Conservation (phyloP, 2,329 filamentous ascomycete genomes). For the Blumeriella jaapii region DNA sequence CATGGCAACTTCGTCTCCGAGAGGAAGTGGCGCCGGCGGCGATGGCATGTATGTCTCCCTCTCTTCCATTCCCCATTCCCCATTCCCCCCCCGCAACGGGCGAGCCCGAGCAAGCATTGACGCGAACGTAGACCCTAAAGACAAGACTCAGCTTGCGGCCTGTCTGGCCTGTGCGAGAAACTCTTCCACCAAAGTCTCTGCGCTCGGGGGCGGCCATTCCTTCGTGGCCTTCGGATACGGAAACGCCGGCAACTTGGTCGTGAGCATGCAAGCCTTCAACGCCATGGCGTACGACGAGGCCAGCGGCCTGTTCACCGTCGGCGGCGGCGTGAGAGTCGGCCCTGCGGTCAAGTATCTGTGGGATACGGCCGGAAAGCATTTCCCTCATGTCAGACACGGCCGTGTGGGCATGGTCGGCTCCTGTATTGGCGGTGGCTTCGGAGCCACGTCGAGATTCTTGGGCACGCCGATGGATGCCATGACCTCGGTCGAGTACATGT, state of each 20-base stretch:
- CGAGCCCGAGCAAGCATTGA: no score
- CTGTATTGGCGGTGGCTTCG: conserved; percentile 11
- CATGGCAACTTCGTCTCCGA: conserved; percentile 10
- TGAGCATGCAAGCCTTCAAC: conserved; percentile 10
- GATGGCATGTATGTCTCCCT: no score
- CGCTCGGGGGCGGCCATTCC: conserved; percentile 9
- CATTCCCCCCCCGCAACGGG: no score
- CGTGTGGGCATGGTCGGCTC: conserved; percentile 8
- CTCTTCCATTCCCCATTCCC: no score
- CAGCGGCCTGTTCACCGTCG: conserved; percentile 7
- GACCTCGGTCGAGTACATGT: conserved; percentile 9
- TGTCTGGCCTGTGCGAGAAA: conserved; percentile 7
- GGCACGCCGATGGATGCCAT: conserved; percentile 12
- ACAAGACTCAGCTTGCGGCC: conserved; percentile 5
- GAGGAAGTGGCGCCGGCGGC: conserved; percentile 4
- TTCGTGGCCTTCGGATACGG: conserved; percentile 10
- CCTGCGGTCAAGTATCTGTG: conserved; percentile 8
- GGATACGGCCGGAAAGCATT: conserved; percentile 8
- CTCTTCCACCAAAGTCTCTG: conserved; percentile 7
- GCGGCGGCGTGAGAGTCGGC: conserved; percentile 8
- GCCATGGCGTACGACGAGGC: conserved; percentile 3
- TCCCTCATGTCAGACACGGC: conserved; percentile 10
- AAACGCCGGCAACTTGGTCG: conserved; percentile 9
- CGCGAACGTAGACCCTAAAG: no score
- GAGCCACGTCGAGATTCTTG: conserved; percentile 7